Base-by-base conservation (phyloP, 495 filamentous ascomycete genomes). In the Geoglossum glabrum region DNA sequence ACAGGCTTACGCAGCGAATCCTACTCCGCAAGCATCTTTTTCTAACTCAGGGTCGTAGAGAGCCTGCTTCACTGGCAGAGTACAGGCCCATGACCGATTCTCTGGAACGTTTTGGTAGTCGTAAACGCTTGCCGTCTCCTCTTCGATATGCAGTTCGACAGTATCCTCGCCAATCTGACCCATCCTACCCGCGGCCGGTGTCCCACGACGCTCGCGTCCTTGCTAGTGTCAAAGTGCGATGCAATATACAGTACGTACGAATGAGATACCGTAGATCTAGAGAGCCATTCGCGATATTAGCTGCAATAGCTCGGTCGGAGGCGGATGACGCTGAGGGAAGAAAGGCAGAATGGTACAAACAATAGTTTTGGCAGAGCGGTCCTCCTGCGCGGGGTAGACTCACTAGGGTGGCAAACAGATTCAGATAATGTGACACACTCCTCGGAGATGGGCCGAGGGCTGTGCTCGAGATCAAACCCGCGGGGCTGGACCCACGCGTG, bases 11-110 rank as follows among this genome's bases (percentile, higher is more conserved):
- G 92, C 94, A 69, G 92, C 89, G 71, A 99, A 99, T 66, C 92
- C 93, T 63, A 99, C 92, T 84, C 92, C 92, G 68, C 92, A 99
- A 49, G 92, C 87, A 89, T 99, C 92, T 71, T 99, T 99, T 71
- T 99, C 92, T 57, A 92, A 82, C 66, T 83, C 81, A 56, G 92
- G 92, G 70, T 97, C 90, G 67, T 99, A 99, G 33, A 99, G 80
- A 72, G 90, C 92, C 81, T 97, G 93, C 79, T 90, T 90, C 76
- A 94, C 81, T 59, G 92, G 92, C 63, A 99, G 77, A 67, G 90
- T 82, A 63, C 89, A 85, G 56, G 92, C 92, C 92, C 92, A 99
- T 68, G 93, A 95, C 63, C 76, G 76, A 67, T 95, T 87, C 69
- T 92, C 86, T 38, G 87, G 82, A 19, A 78, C 79, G 58, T 79